A percentile compares a stretch with the other conserved stretches of the same genome.
Conservation (phyloP, 768 basidiomycete genomes). For the Trametes cubensis region DNA sequence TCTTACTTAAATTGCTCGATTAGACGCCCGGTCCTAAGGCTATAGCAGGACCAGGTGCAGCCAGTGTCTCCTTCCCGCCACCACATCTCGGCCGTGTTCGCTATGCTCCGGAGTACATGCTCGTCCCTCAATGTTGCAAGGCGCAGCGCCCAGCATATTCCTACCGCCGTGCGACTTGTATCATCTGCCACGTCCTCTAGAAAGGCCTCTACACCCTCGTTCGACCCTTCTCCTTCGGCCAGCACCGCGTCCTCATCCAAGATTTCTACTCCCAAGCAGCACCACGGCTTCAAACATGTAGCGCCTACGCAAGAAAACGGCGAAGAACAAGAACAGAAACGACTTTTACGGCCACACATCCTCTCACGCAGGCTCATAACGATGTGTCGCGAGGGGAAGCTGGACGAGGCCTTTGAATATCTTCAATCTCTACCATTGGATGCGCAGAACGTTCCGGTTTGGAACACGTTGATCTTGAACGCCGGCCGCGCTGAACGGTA, state of each 20-base stretch:
- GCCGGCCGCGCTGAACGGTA: slow-evolving; percentile 58
- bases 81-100: background rate
- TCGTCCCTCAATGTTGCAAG: slow-evolving; percentile 2
- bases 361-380: slow-evolving; percentile 62
- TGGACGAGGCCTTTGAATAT: slow-evolving; percentile 65
- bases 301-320: background rate
- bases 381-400: slow-evolving; percentile 54
- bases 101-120: slow-evolving; percentile 18
- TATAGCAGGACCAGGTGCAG: too few species aligned
- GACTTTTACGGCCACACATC: slow-evolving; percentile 61
- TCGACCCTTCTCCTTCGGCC: background rate
- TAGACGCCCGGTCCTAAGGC: too few species aligned
- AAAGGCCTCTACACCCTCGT: background rate
- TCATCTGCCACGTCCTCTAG: background rate
- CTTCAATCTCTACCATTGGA: slow-evolving; percentile 72
- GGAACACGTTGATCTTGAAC: slow-evolving; percentile 79
- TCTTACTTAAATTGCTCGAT: slow-evolving; percentile 1
- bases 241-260: background rate
- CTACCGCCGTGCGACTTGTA: background rate
- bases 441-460: slow-evolving; percentile 73
- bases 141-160: background rate
- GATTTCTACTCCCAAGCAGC: background rate
- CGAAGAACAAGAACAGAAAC: slow-evolving; percentile 8
- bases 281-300: background rate
- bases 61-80: background rate